Evolutionary conservation across 106 monocot species (phyloP).

Genomic region (Acorus gramineus): DNA sequence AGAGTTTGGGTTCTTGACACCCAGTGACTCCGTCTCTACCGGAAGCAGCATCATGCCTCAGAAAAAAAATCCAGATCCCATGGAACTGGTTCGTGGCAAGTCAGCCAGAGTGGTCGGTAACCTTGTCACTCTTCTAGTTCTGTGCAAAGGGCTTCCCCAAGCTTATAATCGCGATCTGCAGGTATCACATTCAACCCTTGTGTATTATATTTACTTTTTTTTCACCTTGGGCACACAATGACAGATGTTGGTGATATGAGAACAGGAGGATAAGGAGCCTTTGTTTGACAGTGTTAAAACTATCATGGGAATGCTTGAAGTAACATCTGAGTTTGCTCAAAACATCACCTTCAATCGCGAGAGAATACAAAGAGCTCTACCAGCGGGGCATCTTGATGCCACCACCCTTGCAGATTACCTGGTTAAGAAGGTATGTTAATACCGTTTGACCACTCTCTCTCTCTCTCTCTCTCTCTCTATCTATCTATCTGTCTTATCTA

Average conservation of each 20-base stretch:
- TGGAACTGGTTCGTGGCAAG: conserved; percentile 98
- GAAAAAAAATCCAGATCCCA: conserved; percentile 98
- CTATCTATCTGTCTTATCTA: too few relatives aligned
- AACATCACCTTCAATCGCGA: conserved; percentile 66
- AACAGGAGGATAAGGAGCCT: conserved; percentile 96
- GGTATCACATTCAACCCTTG: conserved; percentile 14
- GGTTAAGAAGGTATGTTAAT: conserved; percentile 73
- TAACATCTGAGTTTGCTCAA: conserved; percentile 80
- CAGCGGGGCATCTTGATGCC: conserved; percentile 93
- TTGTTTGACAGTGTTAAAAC: conserved; percentile 90
- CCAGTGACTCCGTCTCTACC: conserved; percentile 75
- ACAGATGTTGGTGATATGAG: conserved; percentile 5
- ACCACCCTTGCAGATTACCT: conserved; percentile 99
- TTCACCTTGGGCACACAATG: background rate
- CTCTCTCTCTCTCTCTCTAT: too few relatives aligned
- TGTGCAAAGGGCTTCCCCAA: conserved; percentile 97
- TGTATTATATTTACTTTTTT: background rate
- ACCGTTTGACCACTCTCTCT: background rate
- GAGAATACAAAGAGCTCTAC: conserved; percentile 66
- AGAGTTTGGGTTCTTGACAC: conserved; percentile 88
- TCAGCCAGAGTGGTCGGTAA: conserved; percentile 78
- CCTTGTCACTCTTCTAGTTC: conserved; percentile 59
- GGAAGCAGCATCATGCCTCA: conserved; percentile 98
- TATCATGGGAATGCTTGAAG: conserved; percentile 80
- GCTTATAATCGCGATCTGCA: conserved; percentile 96